phyloP scores from a whole-genome alignment of 2,329 filamentous ascomycete species.

The Myrmaecium sp. region DNA sequence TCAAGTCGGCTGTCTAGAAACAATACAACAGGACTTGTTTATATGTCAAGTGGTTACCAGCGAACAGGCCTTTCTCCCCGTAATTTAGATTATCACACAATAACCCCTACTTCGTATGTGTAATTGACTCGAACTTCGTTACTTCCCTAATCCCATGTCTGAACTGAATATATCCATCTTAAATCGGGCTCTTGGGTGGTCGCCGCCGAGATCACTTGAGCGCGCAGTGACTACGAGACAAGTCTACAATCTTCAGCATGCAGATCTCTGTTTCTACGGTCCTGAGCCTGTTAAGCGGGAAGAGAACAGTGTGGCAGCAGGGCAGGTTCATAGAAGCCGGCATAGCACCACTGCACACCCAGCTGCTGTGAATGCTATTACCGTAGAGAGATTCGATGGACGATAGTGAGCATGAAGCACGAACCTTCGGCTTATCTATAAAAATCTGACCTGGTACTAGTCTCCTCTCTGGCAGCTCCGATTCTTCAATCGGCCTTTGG shows the following conservation, averaged over 20 bases:
- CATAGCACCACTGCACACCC: conserved; percentile 41
- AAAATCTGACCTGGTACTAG: conserved; percentile 30
- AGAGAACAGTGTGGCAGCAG: conserved; percentile 2
- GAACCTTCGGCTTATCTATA: background rate
- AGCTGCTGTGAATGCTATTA: conserved; percentile 62
- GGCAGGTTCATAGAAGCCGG: conserved; percentile 12
- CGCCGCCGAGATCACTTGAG: conserved; percentile 47
- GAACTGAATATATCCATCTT: conserved; percentile 44
- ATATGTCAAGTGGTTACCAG: too few species aligned
- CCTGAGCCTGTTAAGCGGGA: conserved; percentile 23
- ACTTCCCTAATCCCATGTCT: too few species aligned
- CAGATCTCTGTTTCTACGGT: conserved; percentile 54
- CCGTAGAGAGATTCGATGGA: conserved; percentile 69
- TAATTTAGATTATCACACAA: too few species aligned
- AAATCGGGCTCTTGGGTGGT: conserved; percentile 52
- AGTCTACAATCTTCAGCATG: conserved; percentile 51
- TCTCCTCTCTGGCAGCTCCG: conserved; percentile 69
- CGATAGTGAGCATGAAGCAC: conserved; percentile 39
- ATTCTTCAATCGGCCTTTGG: conserved; percentile 75
- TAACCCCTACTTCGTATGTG: too few species aligned
- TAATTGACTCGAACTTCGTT: too few species aligned
- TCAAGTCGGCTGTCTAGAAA: too few species aligned
- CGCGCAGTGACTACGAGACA: conserved; percentile 48
- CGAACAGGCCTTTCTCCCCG: too few species aligned
- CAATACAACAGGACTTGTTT: too few species aligned